Evolutionary conservation across 495 filamentous ascomycete species (phyloP), one percentile per base, ranked within the genome.

Genomic region (Aspergillus affinis): DNA sequence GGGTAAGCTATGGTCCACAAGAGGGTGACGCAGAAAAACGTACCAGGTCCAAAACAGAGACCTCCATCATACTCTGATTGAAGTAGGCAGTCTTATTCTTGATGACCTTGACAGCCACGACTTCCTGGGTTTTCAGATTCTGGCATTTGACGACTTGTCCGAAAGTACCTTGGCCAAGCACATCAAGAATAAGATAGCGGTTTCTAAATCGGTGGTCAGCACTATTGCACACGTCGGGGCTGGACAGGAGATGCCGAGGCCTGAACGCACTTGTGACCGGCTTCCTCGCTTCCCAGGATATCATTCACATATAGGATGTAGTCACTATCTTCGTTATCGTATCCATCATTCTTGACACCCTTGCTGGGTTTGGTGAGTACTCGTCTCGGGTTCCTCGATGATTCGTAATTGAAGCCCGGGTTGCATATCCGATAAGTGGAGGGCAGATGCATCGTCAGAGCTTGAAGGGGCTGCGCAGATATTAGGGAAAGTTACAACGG

Each of bases 1-100:
- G 9, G 50, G 17, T 32, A 46, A 60, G 46, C 81, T 54, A 78
- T 70, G 58, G 65, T 27, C 48, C 17, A 49, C 10, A 17, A 51
- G 15, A 21, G 17, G 44, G 7, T 18, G 44, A 15, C 17, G 23
- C 18, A 44, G 18, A 51, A 61, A 21, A 29, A 45, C 87, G 60
- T 83, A 97, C 93, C 81, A 99, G 71, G 73, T 99, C 95, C 29
- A 99, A 78, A 8, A 99, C 95, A 8, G 95, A 99, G 27, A 99
- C 95, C 67, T 99, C 95, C 95, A 99, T 99, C 95, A 99, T 99
- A 72, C 95, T 99, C 74, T 99, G 95, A 69, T 99, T 99, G 80
- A 99, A 99, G 69, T 99, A 99, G 18, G 95, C 95, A 0, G 94
- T 98, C 72, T 95, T 86, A 72, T 99, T 99, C 75, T 99, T 99